Evolutionary conservation across 139 green algal species (phyloP).

Genomic region (Ostreobium quekettii): DNA sequence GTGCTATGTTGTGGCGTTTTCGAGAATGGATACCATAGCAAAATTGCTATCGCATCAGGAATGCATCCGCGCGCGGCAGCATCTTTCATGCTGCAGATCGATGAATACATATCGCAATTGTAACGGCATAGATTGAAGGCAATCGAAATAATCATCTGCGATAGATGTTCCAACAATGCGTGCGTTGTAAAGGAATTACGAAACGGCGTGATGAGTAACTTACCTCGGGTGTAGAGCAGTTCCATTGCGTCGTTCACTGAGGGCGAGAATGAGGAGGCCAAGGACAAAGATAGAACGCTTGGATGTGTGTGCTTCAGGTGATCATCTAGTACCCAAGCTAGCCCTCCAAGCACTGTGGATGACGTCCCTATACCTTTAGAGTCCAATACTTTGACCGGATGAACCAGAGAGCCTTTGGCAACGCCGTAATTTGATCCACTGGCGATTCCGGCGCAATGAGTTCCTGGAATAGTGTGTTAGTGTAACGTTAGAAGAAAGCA

Average conservation of each 20-base stretch:
- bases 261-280: not conserved
- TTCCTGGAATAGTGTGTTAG: slow-evolving; percentile 4
- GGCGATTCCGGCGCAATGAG: slow-evolving; percentile 13
- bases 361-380: not conserved
- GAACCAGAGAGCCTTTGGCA: slow-evolving; percentile 2
- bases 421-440: not conserved
- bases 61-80: too few species aligned
- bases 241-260: slow-evolving; percentile 10
- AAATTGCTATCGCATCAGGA: too few species aligned
- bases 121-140: too few species aligned
- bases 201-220: not conserved
- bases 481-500: too few species aligned
- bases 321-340: slow-evolving; percentile 2
- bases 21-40: too few species aligned
- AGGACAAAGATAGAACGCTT: slow-evolving; percentile 1
- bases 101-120: too few species aligned
- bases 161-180: too few species aligned
- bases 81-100: too few species aligned
- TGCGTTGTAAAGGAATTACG: not conserved
- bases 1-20: too few species aligned
- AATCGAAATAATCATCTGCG: too few species aligned
- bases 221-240: slow-evolving; percentile 4
- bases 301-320: not conserved
- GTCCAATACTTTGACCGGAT: slow-evolving; percentile 10
- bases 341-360: not conserved